These are phyloP conservation scores for Coemansia sp. DNA, from an alignment of 192 early-diverging fungal species.

Conservation along the genomic window DNA sequence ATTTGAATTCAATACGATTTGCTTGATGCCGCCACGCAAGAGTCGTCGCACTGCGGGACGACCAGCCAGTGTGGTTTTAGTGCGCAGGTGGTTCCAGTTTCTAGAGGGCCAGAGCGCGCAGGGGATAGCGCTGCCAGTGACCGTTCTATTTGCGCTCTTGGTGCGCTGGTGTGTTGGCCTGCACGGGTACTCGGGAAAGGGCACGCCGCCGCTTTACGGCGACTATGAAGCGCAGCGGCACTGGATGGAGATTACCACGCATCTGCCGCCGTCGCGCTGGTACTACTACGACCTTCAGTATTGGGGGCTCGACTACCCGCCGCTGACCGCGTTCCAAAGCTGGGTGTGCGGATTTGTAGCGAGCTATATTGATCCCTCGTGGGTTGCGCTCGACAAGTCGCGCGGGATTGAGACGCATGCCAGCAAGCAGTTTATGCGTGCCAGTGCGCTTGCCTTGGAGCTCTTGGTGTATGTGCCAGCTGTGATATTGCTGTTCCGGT, in stretches of 20 bases:
- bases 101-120: slow-evolving; percentile 25
- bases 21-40: slow-evolving; percentile 3
- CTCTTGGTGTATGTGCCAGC: slow-evolving; percentile 75
- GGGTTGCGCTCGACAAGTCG: slow-evolving; percentile 85
- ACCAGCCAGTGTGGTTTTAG: slow-evolving; percentile 15
- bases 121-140: slow-evolving; percentile 30
- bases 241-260: slow-evolving; percentile 94
- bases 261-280: slow-evolving; percentile 77
- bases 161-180: slow-evolving; percentile 68
- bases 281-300: slow-evolving; percentile 85
- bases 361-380: slow-evolving; percentile 68
- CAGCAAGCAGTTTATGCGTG: slow-evolving; percentile 89
- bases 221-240: slow-evolving; percentile 99
- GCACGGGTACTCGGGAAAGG: slow-evolving; percentile 71
- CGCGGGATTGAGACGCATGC: slow-evolving; percentile 74
- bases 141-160: slow-evolving; percentile 54
- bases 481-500: slow-evolving; percentile 62
- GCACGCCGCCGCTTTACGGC: slow-evolving; percentile 78
- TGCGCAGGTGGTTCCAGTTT: slow-evolving; percentile 38
- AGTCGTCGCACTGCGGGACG: not conserved
- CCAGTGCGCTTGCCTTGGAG: slow-evolving; percentile 75
- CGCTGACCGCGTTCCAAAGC: slow-evolving; percentile 90
- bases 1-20: too few relatives aligned
- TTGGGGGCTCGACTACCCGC: slow-evolving; percentile 98
- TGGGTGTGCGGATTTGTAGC: slow-evolving; percentile 83